Evolutionary conservation across 1,284 basidiomycete genomes (phyloP), one percentile per base, ranked within the genome.

Genomic region (Trichosporon sp.): DNA sequence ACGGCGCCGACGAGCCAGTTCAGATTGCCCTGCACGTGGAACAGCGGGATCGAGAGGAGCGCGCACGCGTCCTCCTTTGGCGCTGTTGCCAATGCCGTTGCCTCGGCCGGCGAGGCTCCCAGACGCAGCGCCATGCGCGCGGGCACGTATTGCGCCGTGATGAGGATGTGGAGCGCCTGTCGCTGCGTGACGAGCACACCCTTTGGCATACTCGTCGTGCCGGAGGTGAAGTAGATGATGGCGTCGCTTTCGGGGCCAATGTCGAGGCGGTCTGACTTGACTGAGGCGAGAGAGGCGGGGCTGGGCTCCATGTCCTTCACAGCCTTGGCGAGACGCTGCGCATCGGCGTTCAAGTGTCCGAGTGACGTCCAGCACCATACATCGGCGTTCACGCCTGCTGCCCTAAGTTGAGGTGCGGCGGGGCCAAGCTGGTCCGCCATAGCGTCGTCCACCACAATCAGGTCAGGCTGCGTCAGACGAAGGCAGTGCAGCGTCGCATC

Each of bases 21-120:
- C 4, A 78, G 69, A 59, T 74, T 74, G 10, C 77, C 77, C 4
- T 75, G 76, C 4, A 78, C 77, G 71, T 78, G 77, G 69, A 78
- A 78, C 11, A 78, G 70, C 1, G 77, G 77, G 46, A 78, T 73
- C 10, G 75, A 62, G 27, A 78, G 71, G 1, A 78, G 67, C 69
- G 74, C 11, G 67, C 71, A 56, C 68, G 68, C 5, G 59, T 37
- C 3, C 69, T 32, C 40, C 58, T 68, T 29, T 66, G 74, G n/a
- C 68, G 62, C 8, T 67, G 69, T 52, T 54, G n/a, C 72, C 69
- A 40, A 27, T 3, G 49, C 49, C 27, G 49, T 54, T 27, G 49
- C 49, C 49, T 54, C 71, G 71, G 19, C 75, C 69, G 2, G 74
- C 52, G 6, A 68, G 65, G 11, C 70, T 68, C 63, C 75, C 62